Conservation (phyloP, 306 rosid genomes). For the Quercus variabilis region DNA sequence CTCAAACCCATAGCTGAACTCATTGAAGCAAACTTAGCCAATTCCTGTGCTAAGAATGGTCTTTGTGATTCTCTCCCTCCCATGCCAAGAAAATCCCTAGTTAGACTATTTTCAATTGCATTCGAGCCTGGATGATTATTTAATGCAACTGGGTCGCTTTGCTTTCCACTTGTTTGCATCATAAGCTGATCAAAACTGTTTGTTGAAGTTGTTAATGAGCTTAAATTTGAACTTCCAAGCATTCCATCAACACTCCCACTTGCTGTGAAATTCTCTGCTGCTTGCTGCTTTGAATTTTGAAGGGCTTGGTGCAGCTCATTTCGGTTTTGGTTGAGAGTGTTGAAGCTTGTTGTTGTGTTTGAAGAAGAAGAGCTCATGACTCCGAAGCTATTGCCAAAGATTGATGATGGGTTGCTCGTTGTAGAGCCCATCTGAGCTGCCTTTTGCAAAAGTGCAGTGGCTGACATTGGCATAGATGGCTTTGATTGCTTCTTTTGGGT, state of each 20-base stretch:
- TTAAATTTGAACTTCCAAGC: conserved; percentile 5
- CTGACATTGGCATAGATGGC: conserved; percentile 65
- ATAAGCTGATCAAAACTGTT: conserved; percentile 41
- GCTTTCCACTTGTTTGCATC: conserved; percentile 27
- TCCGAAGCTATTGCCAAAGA: conserved; percentile 48
- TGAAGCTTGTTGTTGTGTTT: conserved; percentile 29
- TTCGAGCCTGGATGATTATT: conserved; percentile 26
- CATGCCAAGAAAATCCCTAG: conserved; percentile 86
- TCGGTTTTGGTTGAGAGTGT: conserved; percentile 12
- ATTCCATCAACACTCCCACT: conserved; percentile 2
- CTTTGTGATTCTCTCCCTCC: conserved; percentile 38
- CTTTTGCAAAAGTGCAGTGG: conserved; percentile 59
- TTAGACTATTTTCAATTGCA: conserved; percentile 39
- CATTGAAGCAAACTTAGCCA: conserved; percentile 57
- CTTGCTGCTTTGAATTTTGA: conserved; percentile 26
- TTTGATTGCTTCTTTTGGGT: conserved; percentile 14
- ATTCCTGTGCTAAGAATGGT: conserved; percentile 51
- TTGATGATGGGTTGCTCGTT: conserved; percentile 41
- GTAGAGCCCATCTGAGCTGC: conserved; percentile 77
- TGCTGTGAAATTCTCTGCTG: conserved; percentile 14
- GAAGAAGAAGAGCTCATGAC: conserved; percentile 55
- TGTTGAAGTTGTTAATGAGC: conserved; percentile 36
- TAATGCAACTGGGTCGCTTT: conserved; percentile 28
- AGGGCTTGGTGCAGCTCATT: conserved; percentile 16
- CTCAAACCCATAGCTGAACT: conserved; percentile 57